These are phyloP conservation scores for Dianthus caryophyllus DNA, from an alignment of 148 eudicot genomes.

Conservation along the genomic window DNA sequence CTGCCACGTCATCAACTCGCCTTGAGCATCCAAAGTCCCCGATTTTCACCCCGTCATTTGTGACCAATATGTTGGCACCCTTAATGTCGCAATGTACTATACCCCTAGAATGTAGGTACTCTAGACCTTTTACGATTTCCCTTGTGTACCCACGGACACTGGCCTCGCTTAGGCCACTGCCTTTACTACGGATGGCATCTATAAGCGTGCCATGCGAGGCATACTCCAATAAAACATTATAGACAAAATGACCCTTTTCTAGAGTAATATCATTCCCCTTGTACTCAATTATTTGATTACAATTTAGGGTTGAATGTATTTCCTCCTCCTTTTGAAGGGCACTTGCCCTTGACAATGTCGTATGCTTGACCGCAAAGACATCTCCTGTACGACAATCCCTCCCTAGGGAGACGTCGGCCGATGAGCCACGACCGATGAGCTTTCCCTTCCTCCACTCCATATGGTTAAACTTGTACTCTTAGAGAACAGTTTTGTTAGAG, in stretches of 20 bases:
- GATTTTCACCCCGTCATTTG: constrained; percentile 37
- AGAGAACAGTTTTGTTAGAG: neutral
- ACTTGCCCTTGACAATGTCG: constrained; percentile 9
- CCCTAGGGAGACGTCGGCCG: constrained; percentile 28
- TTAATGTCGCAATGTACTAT: constrained; percentile 38
- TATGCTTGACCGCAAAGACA: constrained; percentile 16
- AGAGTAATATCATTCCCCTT: constrained; percentile 27
- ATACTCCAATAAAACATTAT: constrained; percentile 33
- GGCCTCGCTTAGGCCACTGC: constrained; percentile 14
- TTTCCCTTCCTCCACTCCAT: constrained; percentile 33
- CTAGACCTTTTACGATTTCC: constrained; percentile 24
- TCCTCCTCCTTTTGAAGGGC: constrained; percentile 21
- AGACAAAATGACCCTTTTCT: constrained; percentile 19
- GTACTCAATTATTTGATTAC: constrained; percentile 30
- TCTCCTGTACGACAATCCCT: constrained; percentile 10
- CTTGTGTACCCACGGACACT: neutral
- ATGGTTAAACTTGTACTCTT: neutral
- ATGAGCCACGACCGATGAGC: constrained; percentile 33
- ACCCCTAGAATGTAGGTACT: constrained; percentile 26
- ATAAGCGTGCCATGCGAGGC: constrained; percentile 25
- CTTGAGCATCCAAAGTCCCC: constrained; percentile 73
- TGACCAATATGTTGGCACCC: constrained; percentile 32
- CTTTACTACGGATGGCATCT: constrained; percentile 11
- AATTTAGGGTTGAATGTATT: constrained; percentile 24
- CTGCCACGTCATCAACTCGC: constrained; percentile 23